Evolutionary conservation across 768 basidiomycete genomes (phyloP).

Genomic region (Agrocybe chaxingu): DNA sequence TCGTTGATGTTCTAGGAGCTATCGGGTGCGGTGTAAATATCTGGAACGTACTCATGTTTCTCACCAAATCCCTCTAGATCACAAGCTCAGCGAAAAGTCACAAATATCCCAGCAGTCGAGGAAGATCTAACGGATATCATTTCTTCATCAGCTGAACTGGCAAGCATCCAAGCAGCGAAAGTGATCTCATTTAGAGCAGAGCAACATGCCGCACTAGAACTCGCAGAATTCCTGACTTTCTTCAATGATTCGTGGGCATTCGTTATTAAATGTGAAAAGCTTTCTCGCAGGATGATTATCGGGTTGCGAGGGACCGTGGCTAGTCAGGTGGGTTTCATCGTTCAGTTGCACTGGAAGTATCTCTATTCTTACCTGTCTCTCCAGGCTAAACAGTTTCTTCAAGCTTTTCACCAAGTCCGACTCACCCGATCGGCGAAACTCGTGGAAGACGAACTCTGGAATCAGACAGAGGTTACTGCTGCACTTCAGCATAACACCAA

Average conservation of each 20-base stretch:
- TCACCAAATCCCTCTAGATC: conserved; percentile 25
- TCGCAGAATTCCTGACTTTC: conserved; percentile 74
- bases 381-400: conserved; percentile 85
- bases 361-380: conserved; percentile 8
- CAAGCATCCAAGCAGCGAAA: conserved; percentile 79
- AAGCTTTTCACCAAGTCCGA: conserved; percentile 78
- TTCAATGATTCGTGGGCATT: conserved; percentile 90
- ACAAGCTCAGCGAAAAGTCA: conserved; percentile 23
- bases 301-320: conserved; percentile 84
- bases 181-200: conserved; percentile 76
- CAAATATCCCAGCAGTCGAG: conserved; percentile 42
- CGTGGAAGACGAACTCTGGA: conserved; percentile 97
- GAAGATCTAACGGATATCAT: conserved; percentile 77
- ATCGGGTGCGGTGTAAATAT: conserved; percentile 25
- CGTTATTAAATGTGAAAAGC: conserved; percentile 81
- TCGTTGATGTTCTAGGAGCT: conserved; percentile 56
- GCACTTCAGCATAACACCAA: conserved; percentile 69
- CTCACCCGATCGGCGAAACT: conserved; percentile 80
- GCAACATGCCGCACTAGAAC: conserved; percentile 68
- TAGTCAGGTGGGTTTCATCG: conserved; percentile 54
- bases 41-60: not conserved
- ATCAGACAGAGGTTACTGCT: conserved; percentile 67
- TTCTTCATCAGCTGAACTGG: conserved; percentile 77
- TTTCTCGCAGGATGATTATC: conserved; percentile 90
- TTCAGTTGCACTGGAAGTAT: not conserved